A percentile compares a stretch with the other conserved stretches of the same genome.
Conservation (phyloP, 73 alveolate species). For the Urostyla sp. region DNA sequence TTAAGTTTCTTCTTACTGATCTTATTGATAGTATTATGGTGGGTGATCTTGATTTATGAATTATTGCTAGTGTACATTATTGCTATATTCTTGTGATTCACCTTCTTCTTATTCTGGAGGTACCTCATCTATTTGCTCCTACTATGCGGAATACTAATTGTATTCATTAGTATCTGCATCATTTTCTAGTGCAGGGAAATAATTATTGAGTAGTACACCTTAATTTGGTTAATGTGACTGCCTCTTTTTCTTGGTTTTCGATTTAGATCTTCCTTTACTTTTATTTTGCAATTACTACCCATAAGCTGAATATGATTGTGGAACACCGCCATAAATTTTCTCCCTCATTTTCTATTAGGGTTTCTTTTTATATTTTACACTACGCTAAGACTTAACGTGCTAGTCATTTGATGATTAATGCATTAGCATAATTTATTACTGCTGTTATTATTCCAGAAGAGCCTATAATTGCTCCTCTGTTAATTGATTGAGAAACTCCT, state of each 20-base stretch:
- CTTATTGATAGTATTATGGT: neutral
- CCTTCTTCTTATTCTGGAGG: conserved; percentile 46
- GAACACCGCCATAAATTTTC: neutral
- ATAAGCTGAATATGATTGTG: conserved; percentile 2
- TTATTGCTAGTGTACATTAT: neutral
- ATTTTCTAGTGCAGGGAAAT: conserved; percentile 55
- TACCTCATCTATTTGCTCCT: conserved; percentile 53
- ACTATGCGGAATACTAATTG: neutral
- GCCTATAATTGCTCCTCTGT: conserved; percentile 37
- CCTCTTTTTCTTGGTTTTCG: neutral
- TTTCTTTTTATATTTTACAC: conserved; percentile 33
- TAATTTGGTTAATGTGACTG: neutral
- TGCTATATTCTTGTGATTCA: conserved; percentile 34
- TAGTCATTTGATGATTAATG: neutral
- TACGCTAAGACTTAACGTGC: neutral
- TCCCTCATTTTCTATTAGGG: neutral
- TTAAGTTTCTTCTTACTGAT: neutral
- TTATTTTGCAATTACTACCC: neutral
- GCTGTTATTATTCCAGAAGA: conserved; percentile 17
- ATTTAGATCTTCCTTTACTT: neutral
- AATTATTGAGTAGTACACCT: conserved; percentile 41
- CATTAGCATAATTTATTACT: neutral
- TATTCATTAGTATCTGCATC: neutral
- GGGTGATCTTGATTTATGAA: neutral
- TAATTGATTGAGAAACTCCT: conserved; percentile 34